Conservation (phyloP, 305 asterid species). For the Fraxinus dipetala region DNA sequence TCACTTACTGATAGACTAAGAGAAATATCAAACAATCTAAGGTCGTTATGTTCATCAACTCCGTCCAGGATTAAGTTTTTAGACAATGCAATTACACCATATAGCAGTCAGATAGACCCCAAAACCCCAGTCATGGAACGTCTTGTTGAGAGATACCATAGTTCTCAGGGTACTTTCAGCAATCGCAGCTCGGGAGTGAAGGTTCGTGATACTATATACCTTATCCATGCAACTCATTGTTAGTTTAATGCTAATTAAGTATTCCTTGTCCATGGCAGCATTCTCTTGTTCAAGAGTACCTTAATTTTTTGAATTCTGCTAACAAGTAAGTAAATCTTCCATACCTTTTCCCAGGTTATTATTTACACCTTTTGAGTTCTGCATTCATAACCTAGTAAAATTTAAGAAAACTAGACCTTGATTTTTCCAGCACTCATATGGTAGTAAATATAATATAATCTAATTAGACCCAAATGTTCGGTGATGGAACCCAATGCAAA, state of each 20-base stretch:
- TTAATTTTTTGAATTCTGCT: conserved; percentile 46
- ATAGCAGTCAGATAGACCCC: conserved; percentile 47
- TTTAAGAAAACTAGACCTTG: not conserved
- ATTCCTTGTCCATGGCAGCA: conserved; percentile 29
- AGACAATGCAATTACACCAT: conserved; percentile 34
- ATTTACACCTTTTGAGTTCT: not conserved
- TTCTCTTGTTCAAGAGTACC: conserved; percentile 38
- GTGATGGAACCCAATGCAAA: not conserved
- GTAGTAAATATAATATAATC: not conserved
- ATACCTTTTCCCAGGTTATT: not conserved
- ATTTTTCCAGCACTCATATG: not conserved
- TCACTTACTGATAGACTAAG: conserved; percentile 56
- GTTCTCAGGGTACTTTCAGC: conserved; percentile 51
- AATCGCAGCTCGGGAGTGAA: conserved; percentile 56
- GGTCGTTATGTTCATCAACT: conserved; percentile 49
- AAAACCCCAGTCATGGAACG: conserved; percentile 54
- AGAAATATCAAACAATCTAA: conserved; percentile 52
- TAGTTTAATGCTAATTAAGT: not conserved
- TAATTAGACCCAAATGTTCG: not conserved
- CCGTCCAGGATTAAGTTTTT: conserved; percentile 39
- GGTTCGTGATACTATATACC: conserved; percentile 35
- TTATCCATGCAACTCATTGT: not conserved
- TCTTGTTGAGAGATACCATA: conserved; percentile 35
- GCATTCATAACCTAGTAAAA: not conserved
- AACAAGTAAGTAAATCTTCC: conserved; percentile 33